Evolutionary conservation across 202 grass and related monocot genomes (phyloP).

Genomic region (Eragrostis tef): DNA sequence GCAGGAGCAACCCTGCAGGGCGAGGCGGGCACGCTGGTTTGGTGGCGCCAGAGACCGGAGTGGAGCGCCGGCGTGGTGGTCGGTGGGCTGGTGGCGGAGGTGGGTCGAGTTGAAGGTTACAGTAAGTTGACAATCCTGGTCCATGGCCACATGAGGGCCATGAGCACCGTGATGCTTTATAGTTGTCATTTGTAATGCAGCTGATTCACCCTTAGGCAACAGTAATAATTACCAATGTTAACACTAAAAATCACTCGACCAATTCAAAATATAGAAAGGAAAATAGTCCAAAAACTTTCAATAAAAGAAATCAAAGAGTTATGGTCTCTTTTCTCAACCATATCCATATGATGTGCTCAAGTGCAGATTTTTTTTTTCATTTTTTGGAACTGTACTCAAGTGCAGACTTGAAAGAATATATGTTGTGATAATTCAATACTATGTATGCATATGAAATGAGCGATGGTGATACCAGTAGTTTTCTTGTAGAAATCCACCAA

Average conservation of each 20-base stretch:
- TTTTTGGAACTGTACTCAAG: neutral
- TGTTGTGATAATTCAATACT: neutral
- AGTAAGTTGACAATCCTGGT: neutral
- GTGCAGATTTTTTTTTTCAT: neutral
- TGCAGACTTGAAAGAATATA: neutral
- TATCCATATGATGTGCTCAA: conserved; percentile 9
- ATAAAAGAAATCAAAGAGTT: neutral
- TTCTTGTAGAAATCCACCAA: conserved; percentile 81
- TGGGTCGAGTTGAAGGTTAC: neutral
- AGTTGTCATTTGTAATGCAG: neutral
- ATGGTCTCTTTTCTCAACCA: conserved; percentile 27
- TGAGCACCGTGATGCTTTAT: neutral
- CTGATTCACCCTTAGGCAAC: conserved; percentile 12
- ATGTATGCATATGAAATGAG: conserved; percentile 3
- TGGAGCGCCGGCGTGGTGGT: too few species aligned
- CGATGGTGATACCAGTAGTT: conserved; percentile 64
- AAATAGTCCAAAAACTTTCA: neutral
- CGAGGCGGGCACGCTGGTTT: too few species aligned
- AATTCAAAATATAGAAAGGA: neutral
- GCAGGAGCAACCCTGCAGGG: too few species aligned
- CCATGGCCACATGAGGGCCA: neutral
- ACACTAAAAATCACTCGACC: neutral
- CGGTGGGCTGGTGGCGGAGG: too few species aligned
- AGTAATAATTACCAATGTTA: neutral
- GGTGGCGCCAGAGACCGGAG: too few species aligned